These are phyloP conservation scores for Alternaria infectoria DNA, from an alignment of 2,329 filamentous ascomycete species.

Conservation along the genomic window DNA sequence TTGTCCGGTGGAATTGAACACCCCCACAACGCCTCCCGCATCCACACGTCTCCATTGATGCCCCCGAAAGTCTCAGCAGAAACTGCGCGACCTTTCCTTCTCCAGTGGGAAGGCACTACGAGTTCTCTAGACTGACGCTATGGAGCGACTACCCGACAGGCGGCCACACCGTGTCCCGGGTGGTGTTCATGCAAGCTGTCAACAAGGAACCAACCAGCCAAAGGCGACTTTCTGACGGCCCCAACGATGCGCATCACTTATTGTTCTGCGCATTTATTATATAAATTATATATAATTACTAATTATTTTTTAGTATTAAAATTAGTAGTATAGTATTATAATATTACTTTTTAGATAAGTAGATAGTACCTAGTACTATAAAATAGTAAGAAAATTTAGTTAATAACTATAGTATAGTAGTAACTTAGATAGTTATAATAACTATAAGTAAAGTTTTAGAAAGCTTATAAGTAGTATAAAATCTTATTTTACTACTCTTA, in stretches of 20 bases:
- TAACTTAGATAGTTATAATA: too few species aligned
- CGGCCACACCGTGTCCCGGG: slow-evolving; percentile 5
- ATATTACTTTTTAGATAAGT: too few species aligned
- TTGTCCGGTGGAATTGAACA: neutral
- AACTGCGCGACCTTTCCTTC: neutral
- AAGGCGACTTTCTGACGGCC: neutral
- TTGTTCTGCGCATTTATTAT: too few species aligned
- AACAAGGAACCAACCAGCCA: slow-evolving; percentile 11
- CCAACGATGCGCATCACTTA: slow-evolving; percentile 9
- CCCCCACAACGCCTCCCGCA: neutral
- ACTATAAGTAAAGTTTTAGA: too few species aligned
- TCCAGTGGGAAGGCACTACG: neutral
- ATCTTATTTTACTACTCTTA: too few species aligned
- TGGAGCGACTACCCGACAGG: neutral
- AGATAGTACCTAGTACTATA: too few species aligned
- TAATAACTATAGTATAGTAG: too few species aligned
- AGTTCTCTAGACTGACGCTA: neutral
- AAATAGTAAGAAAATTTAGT: too few species aligned
- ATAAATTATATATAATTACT: too few species aligned
- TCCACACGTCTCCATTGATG: slow-evolving; percentile 1
- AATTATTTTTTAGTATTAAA: too few species aligned
- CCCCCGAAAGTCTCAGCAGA: neutral
- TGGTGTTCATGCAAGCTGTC: slow-evolving; percentile 7
- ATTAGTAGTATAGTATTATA: too few species aligned
- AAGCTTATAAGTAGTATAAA: too few species aligned